Conservation (phyloP, 306 rosid species). For the Castanea crenata region DNA sequence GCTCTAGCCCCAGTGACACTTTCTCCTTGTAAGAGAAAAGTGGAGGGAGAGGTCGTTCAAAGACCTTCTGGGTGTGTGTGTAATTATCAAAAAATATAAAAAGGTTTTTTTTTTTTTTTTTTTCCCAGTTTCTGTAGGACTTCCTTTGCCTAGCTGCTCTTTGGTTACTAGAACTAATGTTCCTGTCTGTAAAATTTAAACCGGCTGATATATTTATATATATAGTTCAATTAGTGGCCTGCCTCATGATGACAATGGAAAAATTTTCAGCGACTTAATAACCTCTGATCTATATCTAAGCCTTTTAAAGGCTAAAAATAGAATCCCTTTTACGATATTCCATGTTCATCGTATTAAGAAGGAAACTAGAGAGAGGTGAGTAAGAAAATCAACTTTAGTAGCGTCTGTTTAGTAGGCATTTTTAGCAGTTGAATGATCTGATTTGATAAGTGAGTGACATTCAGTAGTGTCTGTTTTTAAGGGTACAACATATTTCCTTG, state of each 20-base stretch:
- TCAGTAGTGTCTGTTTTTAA: not conserved
- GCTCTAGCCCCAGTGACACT: no score
- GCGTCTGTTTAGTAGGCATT: no score
- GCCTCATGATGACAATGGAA: not conserved
- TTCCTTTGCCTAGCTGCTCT: not conserved
- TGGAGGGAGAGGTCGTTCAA: no score
- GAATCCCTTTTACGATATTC: not conserved
- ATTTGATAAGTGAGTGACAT: not conserved
- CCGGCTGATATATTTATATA: not conserved
- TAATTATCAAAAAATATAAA: no score
- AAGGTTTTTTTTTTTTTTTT: no score
- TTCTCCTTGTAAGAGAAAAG: no score
- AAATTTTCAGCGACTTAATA: not conserved
- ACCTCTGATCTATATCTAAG: not conserved
- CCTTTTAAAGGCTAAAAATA: not conserved
- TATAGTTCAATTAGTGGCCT: not conserved
- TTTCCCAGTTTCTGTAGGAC: not conserved
- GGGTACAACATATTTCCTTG: not conserved
- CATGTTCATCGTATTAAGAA: no score
- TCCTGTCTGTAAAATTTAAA: not conserved
- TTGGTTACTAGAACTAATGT: not conserved
- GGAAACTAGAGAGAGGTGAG: no score
- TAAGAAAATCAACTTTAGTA: no score
- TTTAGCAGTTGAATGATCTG: not conserved
- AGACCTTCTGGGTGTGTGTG: no score